Percentiles rank a stretch among this genome's conserved stretches.
These are phyloP conservation scores for Arthrinium puccinioides DNA, from an alignment of 2,329 filamentous ascomycete species.

Conservation along the genomic window DNA sequence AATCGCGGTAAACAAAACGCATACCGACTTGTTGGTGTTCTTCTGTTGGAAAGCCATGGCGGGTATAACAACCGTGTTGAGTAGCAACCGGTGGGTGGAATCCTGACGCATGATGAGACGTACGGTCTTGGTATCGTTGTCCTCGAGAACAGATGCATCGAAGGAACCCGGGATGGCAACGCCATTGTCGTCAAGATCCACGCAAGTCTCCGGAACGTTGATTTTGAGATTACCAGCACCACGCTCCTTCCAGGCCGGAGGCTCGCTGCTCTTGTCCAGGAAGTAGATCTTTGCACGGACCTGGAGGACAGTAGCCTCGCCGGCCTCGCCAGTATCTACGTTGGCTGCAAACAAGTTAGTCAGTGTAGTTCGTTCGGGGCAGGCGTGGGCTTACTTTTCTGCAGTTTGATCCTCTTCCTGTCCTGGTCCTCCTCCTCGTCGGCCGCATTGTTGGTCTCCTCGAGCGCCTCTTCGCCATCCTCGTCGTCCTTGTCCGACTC, in stretches of 20 bases:
- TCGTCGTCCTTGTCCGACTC: slow-evolving; percentile 45
- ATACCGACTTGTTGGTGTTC: slow-evolving; percentile 63
- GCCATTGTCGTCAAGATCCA: slow-evolving; percentile 42
- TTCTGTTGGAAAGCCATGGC: slow-evolving; percentile 75
- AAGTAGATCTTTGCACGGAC: slow-evolving; percentile 81
- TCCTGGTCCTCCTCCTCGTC: slow-evolving; percentile 33
- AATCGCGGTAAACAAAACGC: slow-evolving; percentile 59
- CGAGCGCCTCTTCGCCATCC: slow-evolving; percentile 29
- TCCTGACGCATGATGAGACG: slow-evolving; percentile 89
- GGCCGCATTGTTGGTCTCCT: slow-evolving; percentile 36
- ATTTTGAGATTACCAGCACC: slow-evolving; percentile 79
- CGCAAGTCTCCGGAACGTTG: slow-evolving; percentile 59
- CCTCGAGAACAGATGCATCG: slow-evolving; percentile 44
- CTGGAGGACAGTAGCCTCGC: slow-evolving; percentile 67
- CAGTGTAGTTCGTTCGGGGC: background rate
- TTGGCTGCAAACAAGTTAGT: slow-evolving; percentile 36
- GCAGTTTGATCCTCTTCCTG: slow-evolving; percentile 58
- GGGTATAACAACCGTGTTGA: slow-evolving; percentile 77
- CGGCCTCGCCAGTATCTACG: slow-evolving; percentile 81
- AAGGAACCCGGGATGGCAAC: slow-evolving; percentile 44
- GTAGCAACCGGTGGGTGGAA: slow-evolving; percentile 75
- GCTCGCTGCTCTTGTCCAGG: slow-evolving; percentile 56
- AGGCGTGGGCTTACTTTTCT: slow-evolving; percentile 54
- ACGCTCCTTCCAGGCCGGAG: slow-evolving; percentile 77
- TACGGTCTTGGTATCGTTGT: slow-evolving; percentile 45